Base-by-base conservation (phyloP, 2,329 filamentous ascomycete genomes). In the Tolypocladium guangdongense region DNA sequence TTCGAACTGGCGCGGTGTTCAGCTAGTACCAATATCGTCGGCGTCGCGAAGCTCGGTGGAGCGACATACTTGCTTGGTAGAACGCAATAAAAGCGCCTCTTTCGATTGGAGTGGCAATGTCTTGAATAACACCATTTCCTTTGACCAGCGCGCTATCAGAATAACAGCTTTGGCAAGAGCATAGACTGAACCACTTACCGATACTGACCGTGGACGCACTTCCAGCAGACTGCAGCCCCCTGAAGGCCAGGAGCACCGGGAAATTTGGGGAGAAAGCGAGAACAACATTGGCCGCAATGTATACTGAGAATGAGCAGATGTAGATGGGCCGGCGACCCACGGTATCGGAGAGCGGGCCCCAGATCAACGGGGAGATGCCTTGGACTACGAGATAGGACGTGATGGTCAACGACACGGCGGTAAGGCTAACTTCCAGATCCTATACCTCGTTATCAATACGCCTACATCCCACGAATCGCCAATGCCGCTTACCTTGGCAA, bases 311-410 rank as follows among this genome's bases (percentile, higher is more conserved):
- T 5, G 74, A 73, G 27, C 67, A 67, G 27, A 74, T 66, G 52
- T 73, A 76, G n/a, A 73, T 69, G 1, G 68, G 65, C 35, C 77
- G 69, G 8, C 77, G 70, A 1, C 76, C 77, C 7, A 71, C 52
- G 1, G 65, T 64, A 57, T 80, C 76, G 5, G 75, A 75, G 18
- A 80, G 63, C 0, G 74, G 69, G 8, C 72, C 74, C 71, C 74
- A 78, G 50, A 79, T 65, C 4, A 71, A 65, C 0, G 77, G 76
- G 3, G 74, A 71, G 18, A 79, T 61, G 7, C 74, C 78, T 62
- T 80, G 77, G 4, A 78, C 64, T 50, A 78, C 67, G 62, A 77
- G 72, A 57, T 79, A 80, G 2, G 69, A 64, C 0, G 73, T 75
- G 11, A 76, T 67, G 6, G 71, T 74, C 12, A 75, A 60, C 49